phyloP scores from a whole-genome alignment of 2,329 filamentous ascomycete species.

The Trichoderma gracile region DNA sequence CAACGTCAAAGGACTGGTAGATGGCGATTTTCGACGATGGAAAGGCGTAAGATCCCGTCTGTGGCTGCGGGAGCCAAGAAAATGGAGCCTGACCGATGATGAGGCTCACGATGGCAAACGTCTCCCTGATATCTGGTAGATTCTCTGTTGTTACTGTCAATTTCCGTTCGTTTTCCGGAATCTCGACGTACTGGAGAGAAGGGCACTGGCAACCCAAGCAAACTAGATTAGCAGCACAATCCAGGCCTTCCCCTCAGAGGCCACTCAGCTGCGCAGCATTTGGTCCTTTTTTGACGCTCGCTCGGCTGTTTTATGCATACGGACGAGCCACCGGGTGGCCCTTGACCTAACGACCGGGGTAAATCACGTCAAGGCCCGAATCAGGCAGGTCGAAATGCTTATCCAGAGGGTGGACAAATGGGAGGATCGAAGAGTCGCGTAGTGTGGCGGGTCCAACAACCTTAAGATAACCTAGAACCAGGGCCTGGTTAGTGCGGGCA shows the following conservation, averaged over 20 bases:
- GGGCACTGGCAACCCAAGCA: background rate
- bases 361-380: slow-evolving; percentile 20
- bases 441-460: slow-evolving; percentile 21
- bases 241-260: too few relatives aligned
- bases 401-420: slow-evolving; percentile 15
- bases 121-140: too few relatives aligned
- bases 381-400: slow-evolving; percentile 19
- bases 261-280: background rate
- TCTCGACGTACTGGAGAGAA: background rate
- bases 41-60: slow-evolving; percentile 4
- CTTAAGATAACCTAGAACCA: slow-evolving; percentile 22
- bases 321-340: slow-evolving; percentile 3
- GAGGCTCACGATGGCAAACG: background rate
- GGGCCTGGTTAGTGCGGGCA: slow-evolving; percentile 14
- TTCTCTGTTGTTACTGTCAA: background rate
- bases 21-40: slow-evolving; percentile 6
- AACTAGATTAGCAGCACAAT: background rate
- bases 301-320: background rate
- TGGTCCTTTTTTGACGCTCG: background rate
- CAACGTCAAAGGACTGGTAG: background rate
- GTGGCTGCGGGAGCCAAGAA: slow-evolving; percentile 7
- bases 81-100: background rate
- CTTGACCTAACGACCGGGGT: slow-evolving; percentile 20
- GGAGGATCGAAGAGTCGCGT: slow-evolving; percentile 1
- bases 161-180: background rate